A percentile compares a stretch with the other conserved stretches of the same genome.
phyloP scores from a whole-genome alignment of 2,329 filamentous ascomycete species.

The Boeremia lycopersici region DNA sequence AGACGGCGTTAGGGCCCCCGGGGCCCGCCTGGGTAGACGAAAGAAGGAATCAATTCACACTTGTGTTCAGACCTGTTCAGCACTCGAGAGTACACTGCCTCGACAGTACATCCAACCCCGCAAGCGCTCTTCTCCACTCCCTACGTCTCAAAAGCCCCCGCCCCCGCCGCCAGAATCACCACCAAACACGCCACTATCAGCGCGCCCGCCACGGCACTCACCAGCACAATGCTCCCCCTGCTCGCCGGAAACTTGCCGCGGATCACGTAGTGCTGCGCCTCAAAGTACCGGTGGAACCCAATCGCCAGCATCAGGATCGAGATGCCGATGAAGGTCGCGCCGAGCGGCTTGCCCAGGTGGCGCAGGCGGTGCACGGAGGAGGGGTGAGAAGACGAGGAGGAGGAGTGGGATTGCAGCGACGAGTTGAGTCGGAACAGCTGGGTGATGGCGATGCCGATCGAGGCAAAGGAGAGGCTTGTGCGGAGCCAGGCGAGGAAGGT shows the following conservation, averaged over 20 bases:
- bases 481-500: conserved; percentile 87
- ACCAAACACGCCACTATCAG: conserved; percentile 65
- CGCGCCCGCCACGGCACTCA: conserved; percentile 67
- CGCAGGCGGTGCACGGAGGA: conserved; percentile 28
- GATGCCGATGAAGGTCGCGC: conserved; percentile 76
- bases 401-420: conserved; percentile 49
- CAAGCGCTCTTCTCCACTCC: background rate
- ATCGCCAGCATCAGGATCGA: conserved; percentile 76
- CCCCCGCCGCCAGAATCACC: conserved; percentile 63
- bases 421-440: conserved; percentile 85
- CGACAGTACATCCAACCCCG: background rate
- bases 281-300: conserved; percentile 79
- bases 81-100: no score
- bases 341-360: conserved; percentile 51
- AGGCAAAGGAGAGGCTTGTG: conserved; percentile 80
- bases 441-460: conserved; percentile 81
- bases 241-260: conserved; percentile 80
- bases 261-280: conserved; percentile 80
- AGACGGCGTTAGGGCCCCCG: no score
- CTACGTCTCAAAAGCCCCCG: conserved; percentile 51
- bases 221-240: conserved; percentile 73
- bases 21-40: no score
- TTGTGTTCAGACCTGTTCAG: no score
- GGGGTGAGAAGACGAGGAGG: background rate
- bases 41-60: background rate